Base-by-base conservation (phyloP, 257 asterid genomes). In the Nemophila menziesii region DNA sequence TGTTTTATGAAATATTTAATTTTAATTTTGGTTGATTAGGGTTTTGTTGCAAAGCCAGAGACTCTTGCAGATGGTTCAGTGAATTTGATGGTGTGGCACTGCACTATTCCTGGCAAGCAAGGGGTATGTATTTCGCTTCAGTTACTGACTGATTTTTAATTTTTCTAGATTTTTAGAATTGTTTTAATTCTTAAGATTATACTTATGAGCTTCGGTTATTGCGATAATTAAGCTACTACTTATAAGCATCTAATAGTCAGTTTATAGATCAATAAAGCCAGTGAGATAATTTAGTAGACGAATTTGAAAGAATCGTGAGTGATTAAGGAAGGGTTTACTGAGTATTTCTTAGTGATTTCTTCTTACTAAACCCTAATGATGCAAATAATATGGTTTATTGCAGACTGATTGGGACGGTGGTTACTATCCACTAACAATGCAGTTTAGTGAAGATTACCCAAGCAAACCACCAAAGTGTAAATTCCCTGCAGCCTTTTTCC, bases 31-130 rank as follows among this genome's bases (percentile, higher is more conserved):
- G 39, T 22, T 22, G 48, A 14, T 44, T 54, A 78, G 92, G 92
- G 92, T 55, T 78, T 78, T 47, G 92, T 75, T 52, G 92, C 92
- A 6, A 75, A 64, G 62, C 92, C 92, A 9, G 85, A 79, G 64
- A 34, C 71, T 1, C 67, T 75, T 17, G 24, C 75, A 23, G 92
- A 79, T 24, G 86, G 92, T 52, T 58, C 92, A 0, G 79, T 75
- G 37, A 75, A 79, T 63, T 53, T 79, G 54, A 79, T 75, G 92
- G 65, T 65, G 26, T 79, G 92, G 92, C 71, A 75, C 58, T 79
- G 86, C 55, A 63, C 67, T 5, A 79, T 79, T 50, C 92, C 86
- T 48, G 92, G 92, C 41, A 79, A 79, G 52, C 23, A 66, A 11
- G 92, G 82, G 77, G 92, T 79, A 69, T 42, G 82, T 64, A 7